phyloP scores from a whole-genome alignment of 306 rosid genomes.

The Corylus avellana region DNA sequence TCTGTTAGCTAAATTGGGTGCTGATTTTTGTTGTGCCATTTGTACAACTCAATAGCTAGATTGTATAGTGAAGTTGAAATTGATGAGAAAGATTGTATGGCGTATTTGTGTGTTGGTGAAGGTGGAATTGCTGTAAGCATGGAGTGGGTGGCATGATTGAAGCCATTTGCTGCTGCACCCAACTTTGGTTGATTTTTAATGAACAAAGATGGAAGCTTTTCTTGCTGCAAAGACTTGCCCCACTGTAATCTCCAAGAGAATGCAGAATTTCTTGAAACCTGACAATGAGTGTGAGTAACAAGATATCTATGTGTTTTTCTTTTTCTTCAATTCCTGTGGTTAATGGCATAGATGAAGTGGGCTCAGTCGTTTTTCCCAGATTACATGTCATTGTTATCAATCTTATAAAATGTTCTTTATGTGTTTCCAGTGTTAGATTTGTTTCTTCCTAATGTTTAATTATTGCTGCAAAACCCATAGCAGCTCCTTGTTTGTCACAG shows the following conservation, averaged over 20 bases:
- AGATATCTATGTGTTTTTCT: neutral
- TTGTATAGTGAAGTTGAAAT: neutral
- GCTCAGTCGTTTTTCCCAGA: neutral
- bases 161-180: conserved; percentile 13
- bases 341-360: conserved; percentile 2
- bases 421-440: neutral
- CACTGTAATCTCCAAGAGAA: conserved; percentile 32
- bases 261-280: conserved; percentile 25
- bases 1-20: neutral
- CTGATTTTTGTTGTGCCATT: neutral
- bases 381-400: neutral
- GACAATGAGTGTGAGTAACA: conserved; percentile 44
- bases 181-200: conserved; percentile 18
- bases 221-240: conserved; percentile 51
- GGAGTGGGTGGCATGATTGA: conserved; percentile 31
- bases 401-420: neutral
- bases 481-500: neutral
- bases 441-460: neutral
- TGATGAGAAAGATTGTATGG: neutral
- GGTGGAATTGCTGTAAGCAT: conserved; percentile 13
- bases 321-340: conserved; percentile 4
- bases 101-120: conserved; percentile 15
- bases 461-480: neutral
- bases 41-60: neutral
- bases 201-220: conserved; percentile 44